A percentile compares a stretch with the other conserved stretches of the same genome.
phyloP scores from a whole-genome alignment of 192 early-diverging fungal genomes.

The Dimargaris cristalligena region DNA sequence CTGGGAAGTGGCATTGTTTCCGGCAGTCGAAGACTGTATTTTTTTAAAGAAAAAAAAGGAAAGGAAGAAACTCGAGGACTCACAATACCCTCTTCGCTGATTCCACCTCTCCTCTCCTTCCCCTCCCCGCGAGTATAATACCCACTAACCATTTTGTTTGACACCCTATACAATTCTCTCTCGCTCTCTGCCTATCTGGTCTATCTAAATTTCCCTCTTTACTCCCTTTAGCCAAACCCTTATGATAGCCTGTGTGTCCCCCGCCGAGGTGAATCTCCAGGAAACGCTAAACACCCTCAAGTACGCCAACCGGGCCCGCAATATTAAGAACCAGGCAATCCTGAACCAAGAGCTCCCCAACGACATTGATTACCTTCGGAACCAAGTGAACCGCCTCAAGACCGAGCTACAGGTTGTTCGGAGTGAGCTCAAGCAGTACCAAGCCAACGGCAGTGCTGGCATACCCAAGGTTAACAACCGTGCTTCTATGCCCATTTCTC shows the following conservation, averaged over 20 bases:
- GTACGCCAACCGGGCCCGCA: slow-evolving; percentile 90
- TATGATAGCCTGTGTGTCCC: slow-evolving; percentile 89
- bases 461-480: slow-evolving; percentile 12
- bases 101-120: too few relatives aligned
- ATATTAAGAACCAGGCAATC: slow-evolving; percentile 80
- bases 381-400: slow-evolving; percentile 43
- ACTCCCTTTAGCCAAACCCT: slow-evolving; percentile 81
- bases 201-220: too few relatives aligned
- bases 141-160: too few relatives aligned
- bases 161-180: too few relatives aligned
- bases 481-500: slow-evolving; percentile 12
- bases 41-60: too few relatives aligned
- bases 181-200: too few relatives aligned
- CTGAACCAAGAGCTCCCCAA: slow-evolving; percentile 58
- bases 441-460: slow-evolving; percentile 5
- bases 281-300: slow-evolving; percentile 93
- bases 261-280: slow-evolving; percentile 63
- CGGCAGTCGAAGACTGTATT: too few relatives aligned
- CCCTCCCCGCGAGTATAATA: too few relatives aligned
- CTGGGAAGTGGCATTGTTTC: too few relatives aligned
- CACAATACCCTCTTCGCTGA: too few relatives aligned
- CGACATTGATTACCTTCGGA: slow-evolving; percentile 49
- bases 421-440: slow-evolving; percentile 8
- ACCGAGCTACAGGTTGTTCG: slow-evolving; percentile 31
- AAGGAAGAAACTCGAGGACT: too few relatives aligned